Conservation (phyloP, 2,329 filamentous ascomycete species). For the Arachnopeziza araneosa region DNA sequence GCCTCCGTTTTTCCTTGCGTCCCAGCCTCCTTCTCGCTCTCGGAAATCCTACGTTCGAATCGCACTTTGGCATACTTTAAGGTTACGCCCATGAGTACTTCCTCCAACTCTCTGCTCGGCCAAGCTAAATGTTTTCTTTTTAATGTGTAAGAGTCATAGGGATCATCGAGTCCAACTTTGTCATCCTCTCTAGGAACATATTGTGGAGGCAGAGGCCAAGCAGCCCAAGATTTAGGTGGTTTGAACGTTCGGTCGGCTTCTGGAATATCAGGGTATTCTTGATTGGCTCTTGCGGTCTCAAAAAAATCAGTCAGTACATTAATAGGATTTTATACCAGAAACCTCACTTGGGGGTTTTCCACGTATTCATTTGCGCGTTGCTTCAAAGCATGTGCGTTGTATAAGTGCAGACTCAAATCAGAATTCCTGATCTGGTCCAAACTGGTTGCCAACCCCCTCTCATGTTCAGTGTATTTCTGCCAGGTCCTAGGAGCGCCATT, state of each 20-base stretch:
- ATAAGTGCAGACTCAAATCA: constrained; percentile 72
- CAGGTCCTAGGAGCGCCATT: constrained; percentile 63
- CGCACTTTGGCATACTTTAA: constrained; percentile 62
- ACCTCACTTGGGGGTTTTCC: constrained; percentile 6
- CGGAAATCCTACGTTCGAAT: constrained; percentile 41
- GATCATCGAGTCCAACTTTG: constrained; percentile 39
- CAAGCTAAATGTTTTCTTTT: constrained; percentile 38
- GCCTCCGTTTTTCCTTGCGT: constrained; percentile 3
- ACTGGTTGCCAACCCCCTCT: constrained; percentile 56
- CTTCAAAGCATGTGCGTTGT: constrained; percentile 69
- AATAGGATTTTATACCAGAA: neutral
- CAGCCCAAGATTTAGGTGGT: constrained; percentile 64
- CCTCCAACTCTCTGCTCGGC: constrained; percentile 60
- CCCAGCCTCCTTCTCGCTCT: neutral
- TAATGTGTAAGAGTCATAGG: constrained; percentile 47
- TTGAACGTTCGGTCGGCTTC: constrained; percentile 35
- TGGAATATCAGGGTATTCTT: constrained; percentile 17
- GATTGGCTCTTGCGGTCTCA: constrained; percentile 3
- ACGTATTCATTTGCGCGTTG: constrained; percentile 30
- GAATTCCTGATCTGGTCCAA: constrained; percentile 57
- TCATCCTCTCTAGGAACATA: constrained; percentile 56
- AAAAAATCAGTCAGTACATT: neutral
- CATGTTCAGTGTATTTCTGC: constrained; percentile 54
- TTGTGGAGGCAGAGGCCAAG: constrained; percentile 69
- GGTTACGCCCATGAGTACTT: constrained; percentile 62